These are phyloP conservation scores for Penicillium sp. DNA, from an alignment of 2,329 filamentous ascomycete genomes.

Conservation along the genomic window DNA sequence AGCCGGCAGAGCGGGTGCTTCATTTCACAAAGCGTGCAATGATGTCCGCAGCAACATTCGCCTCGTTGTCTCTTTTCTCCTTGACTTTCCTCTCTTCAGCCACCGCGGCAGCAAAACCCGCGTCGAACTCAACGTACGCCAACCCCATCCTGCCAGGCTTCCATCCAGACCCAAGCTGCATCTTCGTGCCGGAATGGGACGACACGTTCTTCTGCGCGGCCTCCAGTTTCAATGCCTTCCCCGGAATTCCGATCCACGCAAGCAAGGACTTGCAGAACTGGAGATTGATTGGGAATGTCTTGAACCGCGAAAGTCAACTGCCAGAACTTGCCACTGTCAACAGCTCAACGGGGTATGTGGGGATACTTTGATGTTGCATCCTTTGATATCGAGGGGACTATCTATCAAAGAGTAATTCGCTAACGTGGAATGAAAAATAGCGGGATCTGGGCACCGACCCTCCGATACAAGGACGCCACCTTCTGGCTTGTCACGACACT, in stretches of 20 bases:
- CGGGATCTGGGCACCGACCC: constrained; percentile 48
- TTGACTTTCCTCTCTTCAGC: no score
- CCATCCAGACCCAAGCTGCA: constrained; percentile 53
- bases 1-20: no score
- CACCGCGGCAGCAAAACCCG: no score
- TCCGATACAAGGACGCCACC: constrained; percentile 44
- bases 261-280: constrained; percentile 45
- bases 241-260: constrained; percentile 52
- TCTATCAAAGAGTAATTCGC: no score
- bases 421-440: no score
- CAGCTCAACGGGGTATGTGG: constrained; percentile 14
- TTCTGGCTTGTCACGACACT: constrained; percentile 34
- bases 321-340: constrained; percentile 34
- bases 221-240: constrained; percentile 52
- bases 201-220: constrained; percentile 53
- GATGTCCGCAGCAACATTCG: no score
- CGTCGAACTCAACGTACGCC: neutral
- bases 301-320: constrained; percentile 39
- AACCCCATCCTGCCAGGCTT: constrained; percentile 51
- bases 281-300: constrained; percentile 23
- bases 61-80: no score
- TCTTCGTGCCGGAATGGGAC: constrained; percentile 41
- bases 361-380: no score
- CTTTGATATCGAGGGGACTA: no score
- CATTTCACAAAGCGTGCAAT: no score